Evolutionary conservation across 2,329 filamentous ascomycete species (phyloP), one percentile per base, ranked within the genome.

Genomic region (Colletotrichum echinochloae): DNA sequence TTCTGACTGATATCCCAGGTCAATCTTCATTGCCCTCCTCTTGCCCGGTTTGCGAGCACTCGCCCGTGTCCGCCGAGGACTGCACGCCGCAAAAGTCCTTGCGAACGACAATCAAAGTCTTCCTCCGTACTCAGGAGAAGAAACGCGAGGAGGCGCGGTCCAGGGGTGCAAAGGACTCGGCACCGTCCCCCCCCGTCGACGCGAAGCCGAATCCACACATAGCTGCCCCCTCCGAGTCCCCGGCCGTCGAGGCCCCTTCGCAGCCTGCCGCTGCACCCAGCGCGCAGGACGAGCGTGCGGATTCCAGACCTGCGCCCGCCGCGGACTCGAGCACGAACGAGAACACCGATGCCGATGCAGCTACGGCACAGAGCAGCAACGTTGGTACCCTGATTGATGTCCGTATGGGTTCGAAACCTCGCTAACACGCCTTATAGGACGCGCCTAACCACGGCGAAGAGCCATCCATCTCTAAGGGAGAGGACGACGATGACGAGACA

Each of bases 41-140:
- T 54, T 99, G 96, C 77, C 95, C 96, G 2, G 92, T 97, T 70
- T 99, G 96, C 87, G 93, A 95, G 73, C 96, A 99, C 79, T 92
- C 90, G 28, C 96, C 96, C 0, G 88, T 99, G 70, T 94, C 94
- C 35, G 89, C 92, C 56, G 93, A 94, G 71, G 92, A 96, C 74
- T 97, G 95, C 85, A 94, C 92, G 72, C 90, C 94, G 1, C 94
- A 97, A 80, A 98, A 97, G 79, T 90, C 92, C 35, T 85, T 98
- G n/a, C 91, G 96, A 74, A 96, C 93, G 33, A 99, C 96, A 1
- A 92, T 98, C 74, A 92, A 93, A 75, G 93, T 96, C 16, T 99
- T 97, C 78, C 83, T 99, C 59, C 93, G 95, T 76, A 97, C 92
- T 0, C 93, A 94, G 75, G 93, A 97, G 80, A 97, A 97, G 86